These are phyloP conservation scores for Botryotinia convoluta DNA, from an alignment of 2,329 filamentous ascomycete species.

Conservation along the genomic window DNA sequence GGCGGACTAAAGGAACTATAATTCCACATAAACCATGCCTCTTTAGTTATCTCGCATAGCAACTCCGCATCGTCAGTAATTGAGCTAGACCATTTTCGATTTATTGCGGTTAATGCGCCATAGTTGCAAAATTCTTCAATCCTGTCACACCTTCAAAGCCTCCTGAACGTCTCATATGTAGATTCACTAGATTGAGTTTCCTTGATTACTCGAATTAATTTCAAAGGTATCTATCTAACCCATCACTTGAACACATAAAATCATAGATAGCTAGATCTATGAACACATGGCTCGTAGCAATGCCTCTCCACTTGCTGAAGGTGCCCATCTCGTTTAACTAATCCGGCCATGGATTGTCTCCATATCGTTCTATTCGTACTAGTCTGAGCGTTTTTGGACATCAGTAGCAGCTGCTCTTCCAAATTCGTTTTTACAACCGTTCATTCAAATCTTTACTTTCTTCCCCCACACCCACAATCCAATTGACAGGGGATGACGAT, in stretches of 20 bases:
- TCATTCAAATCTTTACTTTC: slow-evolving; percentile 2
- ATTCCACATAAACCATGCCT: slow-evolving; percentile 5
- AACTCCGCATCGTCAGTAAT: slow-evolving; percentile 6
- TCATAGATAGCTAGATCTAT: slow-evolving; percentile 1
- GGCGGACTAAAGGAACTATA: slow-evolving; percentile 2
- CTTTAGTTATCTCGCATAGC: slow-evolving; percentile 7
- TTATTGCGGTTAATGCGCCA: slow-evolving; percentile 8
- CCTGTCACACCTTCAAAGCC: background rate
- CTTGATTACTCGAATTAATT: background rate
- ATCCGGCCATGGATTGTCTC: background rate
- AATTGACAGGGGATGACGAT: background rate
- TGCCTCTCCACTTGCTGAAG: background rate
- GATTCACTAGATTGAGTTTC: background rate
- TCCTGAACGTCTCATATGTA: slow-evolving; percentile 1
- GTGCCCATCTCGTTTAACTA: background rate
- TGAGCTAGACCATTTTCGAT: background rate
- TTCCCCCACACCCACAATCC: background rate
- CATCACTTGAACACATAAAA: slow-evolving; percentile 10
- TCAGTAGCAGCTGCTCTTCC: slow-evolving; percentile 15
- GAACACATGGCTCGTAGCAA: slow-evolving; percentile 1
- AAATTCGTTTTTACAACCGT: slow-evolving; percentile 21
- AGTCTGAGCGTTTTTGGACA: slow-evolving; percentile 7
- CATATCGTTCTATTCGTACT: background rate
- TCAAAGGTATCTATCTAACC: background rate
- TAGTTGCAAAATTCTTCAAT: background rate